Evolutionary conservation across 352 stramenopile genomes (phyloP), one percentile per base, ranked within the genome.

Genomic region (Globisporangium paddicum): DNA sequence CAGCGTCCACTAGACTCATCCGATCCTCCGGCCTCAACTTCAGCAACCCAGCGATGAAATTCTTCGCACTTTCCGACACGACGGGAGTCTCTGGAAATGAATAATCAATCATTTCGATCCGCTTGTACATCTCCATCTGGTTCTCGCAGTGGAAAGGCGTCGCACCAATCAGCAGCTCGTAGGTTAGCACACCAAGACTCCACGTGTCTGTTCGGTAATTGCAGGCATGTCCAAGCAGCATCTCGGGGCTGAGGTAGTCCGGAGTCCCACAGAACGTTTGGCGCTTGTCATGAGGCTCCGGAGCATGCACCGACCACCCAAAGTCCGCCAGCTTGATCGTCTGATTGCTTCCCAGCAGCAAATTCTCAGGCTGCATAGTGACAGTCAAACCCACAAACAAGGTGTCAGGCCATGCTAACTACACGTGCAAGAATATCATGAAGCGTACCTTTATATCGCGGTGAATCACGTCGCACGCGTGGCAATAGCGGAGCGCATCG

Each of bases 271-370:
- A 96, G 37, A 93, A 91, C 32, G 86, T 95, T 7, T 72, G 73
- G 5, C 86, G 77, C 46, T 69, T 63, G 32, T 78, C 71, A 56
- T 79, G 72, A 1, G 85, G 72, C n/a, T 77, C 75, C 2, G 78
- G 76, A 0, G 84, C 87, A 57, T 93, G 78, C 6, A 94, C 82
- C 2, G 87, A 91, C 82, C 86, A 93, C 8, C 87, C 87, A 41
- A 96, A 96, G 59, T 96, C 87, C 32, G 87, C 87, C 40, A 96
- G 71, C 60, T 96, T 96, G 45, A 96, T 75, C 5, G 72, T 82
- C 53, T 88, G 71, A 35, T 92, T 87, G 30, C 72, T 66, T 13
- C 82, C 86, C 37, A 96, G 58, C 14, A 96, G 61, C 2, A 96
- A 57, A 60, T 96, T 96, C 53, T 96, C 86, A 19, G 84, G 86